Percentiles rank a stretch among this genome's conserved stretches.
These are phyloP conservation scores for Fusarium phyllophilum DNA, from an alignment of 2,329 filamentous ascomycete species.

Conservation along the genomic window DNA sequence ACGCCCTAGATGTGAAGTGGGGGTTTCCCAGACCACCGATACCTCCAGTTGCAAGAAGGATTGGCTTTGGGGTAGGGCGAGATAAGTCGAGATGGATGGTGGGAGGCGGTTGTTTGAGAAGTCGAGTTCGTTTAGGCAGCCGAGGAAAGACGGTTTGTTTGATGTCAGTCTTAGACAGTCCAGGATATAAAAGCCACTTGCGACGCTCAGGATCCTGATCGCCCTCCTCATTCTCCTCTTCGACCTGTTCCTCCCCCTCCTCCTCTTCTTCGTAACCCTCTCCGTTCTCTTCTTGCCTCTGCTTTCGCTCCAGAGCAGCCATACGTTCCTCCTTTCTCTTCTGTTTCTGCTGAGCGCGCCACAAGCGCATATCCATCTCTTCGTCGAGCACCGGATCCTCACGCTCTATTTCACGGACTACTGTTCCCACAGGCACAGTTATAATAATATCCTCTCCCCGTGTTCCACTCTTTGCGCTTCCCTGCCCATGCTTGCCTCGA, in stretches of 20 bases:
- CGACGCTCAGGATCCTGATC: constrained; percentile 64
- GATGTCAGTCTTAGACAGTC: constrained; percentile 76
- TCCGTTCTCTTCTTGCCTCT: constrained; percentile 31
- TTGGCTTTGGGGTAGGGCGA: constrained; percentile 81
- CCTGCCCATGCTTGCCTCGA: constrained; percentile 80
- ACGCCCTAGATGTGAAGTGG: constrained; percentile 84
- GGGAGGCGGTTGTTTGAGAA: constrained; percentile 74
- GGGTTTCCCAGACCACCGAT: constrained; percentile 93
- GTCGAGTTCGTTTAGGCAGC: constrained; percentile 61
- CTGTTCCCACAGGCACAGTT: constrained; percentile 90
- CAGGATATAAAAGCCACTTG: constrained; percentile 90
- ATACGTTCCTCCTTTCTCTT: constrained; percentile 44
- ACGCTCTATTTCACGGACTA: constrained; percentile 84
- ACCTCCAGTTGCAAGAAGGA: constrained; percentile 87
- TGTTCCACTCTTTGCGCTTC: constrained; percentile 77
- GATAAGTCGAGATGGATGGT: constrained; percentile 80
- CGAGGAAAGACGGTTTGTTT: constrained; percentile 62
- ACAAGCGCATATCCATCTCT: constrained; percentile 49
- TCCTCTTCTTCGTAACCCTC: constrained; percentile 32
- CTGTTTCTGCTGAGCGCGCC: constrained; percentile 48
- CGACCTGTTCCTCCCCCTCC: constrained; percentile 24
- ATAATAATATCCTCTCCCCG: constrained; percentile 89
- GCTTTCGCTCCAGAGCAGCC: constrained; percentile 50
- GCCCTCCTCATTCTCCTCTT: constrained; percentile 53
- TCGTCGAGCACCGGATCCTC: constrained; percentile 81